Evolutionary conservation across 2,329 filamentous ascomycete genomes (phyloP).

Genomic region (Diaporthe velutina): DNA sequence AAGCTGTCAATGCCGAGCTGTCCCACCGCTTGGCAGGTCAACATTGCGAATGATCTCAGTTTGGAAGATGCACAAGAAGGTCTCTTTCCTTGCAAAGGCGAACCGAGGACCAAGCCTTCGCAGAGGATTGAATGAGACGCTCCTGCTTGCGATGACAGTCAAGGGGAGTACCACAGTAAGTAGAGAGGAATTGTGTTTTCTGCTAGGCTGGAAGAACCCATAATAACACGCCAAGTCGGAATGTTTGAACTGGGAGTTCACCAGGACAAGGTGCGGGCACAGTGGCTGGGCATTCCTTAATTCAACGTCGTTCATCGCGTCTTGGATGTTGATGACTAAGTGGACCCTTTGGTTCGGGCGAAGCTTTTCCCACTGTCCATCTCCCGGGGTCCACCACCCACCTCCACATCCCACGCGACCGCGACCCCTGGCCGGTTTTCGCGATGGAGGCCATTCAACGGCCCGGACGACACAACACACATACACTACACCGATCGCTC

Average conservation of each 20-base stretch:
- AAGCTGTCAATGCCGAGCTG: slow-evolving; percentile 17
- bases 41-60: not conserved
- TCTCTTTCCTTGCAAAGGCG: not conserved
- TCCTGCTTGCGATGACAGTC: not conserved
- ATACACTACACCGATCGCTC: not conserved
- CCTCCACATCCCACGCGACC: slow-evolving; percentile 4
- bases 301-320: slow-evolving; percentile 20
- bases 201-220: not conserved
- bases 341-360: not conserved
- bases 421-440: not conserved
- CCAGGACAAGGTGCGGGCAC: not conserved
- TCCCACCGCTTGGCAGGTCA: slow-evolving; percentile 25
- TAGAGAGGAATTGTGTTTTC: not conserved
- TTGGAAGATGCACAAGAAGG: not conserved
- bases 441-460: not conserved
- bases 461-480: not conserved
- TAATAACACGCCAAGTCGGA: slow-evolving; percentile 12
- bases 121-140: too few species aligned
- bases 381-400: not conserved
- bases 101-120: not conserved
- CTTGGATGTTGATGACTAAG: slow-evolving; percentile 13
- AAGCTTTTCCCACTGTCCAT: slow-evolving; percentile 12
- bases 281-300: slow-evolving; percentile 8
- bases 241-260: not conserved
- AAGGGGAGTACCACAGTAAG: not conserved